These are phyloP conservation scores for Salvia rosmarinus DNA, from an alignment of 257 asterid species.

Conservation along the genomic window DNA sequence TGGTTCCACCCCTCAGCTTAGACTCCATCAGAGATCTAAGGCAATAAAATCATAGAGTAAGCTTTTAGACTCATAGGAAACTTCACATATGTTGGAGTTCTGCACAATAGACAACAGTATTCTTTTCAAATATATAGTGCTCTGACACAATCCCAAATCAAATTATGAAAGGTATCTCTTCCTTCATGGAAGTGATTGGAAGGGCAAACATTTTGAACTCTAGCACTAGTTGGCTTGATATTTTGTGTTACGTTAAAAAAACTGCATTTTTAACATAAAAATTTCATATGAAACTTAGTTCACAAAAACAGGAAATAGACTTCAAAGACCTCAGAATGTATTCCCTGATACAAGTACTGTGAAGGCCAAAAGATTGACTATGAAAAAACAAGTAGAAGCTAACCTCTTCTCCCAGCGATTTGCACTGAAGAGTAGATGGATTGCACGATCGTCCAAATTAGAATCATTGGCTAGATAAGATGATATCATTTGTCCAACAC, in stretches of 20 bases:
- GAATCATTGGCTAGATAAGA: slow-evolving; percentile 80
- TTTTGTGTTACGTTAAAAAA: slow-evolving; percentile 10
- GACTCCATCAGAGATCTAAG: slow-evolving; percentile 79
- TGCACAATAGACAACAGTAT: background rate
- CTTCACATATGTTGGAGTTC: slow-evolving; percentile 11
- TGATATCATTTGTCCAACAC: slow-evolving; percentile 94
- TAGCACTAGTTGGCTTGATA: background rate
- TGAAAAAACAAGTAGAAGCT: slow-evolving; percentile 3
- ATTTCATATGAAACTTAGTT: background rate
- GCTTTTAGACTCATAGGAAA: slow-evolving; percentile 5
- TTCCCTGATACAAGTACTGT: background rate
- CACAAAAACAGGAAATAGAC: background rate
- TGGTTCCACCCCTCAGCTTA: slow-evolving; percentile 76
- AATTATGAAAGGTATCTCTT: background rate
- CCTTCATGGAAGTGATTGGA: background rate
- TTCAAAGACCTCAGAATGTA: background rate
- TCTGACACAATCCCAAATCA: slow-evolving; percentile 1
- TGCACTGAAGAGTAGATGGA: slow-evolving; percentile 94
- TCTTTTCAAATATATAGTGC: background rate
- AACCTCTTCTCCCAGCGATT: slow-evolving; percentile 98
- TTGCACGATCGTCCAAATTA: slow-evolving; percentile 81
- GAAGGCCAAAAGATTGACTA: background rate
- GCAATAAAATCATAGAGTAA: slow-evolving; percentile 24
- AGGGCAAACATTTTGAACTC: slow-evolving; percentile 5
- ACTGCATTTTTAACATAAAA: background rate